Evolutionary conservation across 2,329 filamentous ascomycete genomes (phyloP).

Genomic region (Ceratocystis cubensis): DNA sequence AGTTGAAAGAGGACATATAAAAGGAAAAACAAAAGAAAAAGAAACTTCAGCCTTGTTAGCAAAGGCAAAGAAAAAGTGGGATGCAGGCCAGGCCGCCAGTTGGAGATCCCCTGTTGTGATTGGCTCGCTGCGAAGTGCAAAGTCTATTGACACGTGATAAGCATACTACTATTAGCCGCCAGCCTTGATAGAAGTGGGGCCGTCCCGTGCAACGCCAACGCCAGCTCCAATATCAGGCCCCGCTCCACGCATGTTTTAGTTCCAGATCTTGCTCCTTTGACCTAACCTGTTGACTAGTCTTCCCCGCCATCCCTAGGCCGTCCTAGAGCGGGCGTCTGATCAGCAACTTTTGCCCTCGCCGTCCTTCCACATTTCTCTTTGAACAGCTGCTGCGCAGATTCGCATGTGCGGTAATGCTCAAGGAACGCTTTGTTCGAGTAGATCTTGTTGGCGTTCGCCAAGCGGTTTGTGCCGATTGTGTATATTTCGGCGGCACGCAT

Average conservation of each 20-base stretch:
- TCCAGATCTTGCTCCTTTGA: too few relatives aligned
- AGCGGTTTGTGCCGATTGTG: neutral
- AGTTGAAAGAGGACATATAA: too few relatives aligned
- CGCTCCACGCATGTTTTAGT: too few relatives aligned
- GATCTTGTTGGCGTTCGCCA: neutral
- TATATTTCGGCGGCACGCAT: neutral
- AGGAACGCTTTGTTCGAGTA: conserved; percentile 10
- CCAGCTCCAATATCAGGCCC: too few relatives aligned
- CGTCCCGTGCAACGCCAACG: too few relatives aligned
- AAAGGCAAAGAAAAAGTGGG: neutral
- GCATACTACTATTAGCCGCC: neutral
- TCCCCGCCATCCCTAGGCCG: too few relatives aligned
- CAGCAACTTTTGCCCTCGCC: too few relatives aligned
- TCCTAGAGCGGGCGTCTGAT: too few relatives aligned
- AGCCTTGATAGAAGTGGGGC: neutral
- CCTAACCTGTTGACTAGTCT: too few relatives aligned
- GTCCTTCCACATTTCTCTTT: neutral
- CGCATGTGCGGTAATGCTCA: conserved; percentile 6
- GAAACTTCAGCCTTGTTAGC: neutral
- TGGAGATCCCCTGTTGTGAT: neutral
- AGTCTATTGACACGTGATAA: neutral
- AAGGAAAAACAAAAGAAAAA: neutral
- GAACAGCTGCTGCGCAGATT: neutral
- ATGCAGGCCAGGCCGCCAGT: neutral
- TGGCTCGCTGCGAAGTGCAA: neutral